Conservation (phyloP, 805 yeast genomes). For the Candida nemodendra region DNA sequence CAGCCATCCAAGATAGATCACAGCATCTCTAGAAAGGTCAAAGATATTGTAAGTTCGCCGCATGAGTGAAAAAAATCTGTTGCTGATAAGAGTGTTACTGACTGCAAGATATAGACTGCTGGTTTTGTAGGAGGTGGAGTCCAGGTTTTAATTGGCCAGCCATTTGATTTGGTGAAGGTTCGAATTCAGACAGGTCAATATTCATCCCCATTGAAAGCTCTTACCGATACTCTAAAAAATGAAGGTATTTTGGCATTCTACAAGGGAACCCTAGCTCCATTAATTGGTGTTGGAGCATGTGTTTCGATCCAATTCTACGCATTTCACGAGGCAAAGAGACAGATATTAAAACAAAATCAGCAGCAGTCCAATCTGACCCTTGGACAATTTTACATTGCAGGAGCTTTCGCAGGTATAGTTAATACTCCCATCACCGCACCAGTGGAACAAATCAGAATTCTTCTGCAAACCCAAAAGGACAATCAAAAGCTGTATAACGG, state of each 20-base stretch:
- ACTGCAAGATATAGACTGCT: slow-evolving; percentile 32
- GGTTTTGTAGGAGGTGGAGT: slow-evolving; percentile 57
- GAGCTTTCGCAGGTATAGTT: slow-evolving; percentile 66
- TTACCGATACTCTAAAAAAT: slow-evolving; percentile 51
- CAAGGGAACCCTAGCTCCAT: slow-evolving; percentile 68
- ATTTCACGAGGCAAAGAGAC: slow-evolving; percentile 67
- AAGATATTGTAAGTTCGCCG: slow-evolving; percentile 42
- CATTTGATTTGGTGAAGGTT: slow-evolving; percentile 69
- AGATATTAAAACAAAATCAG: slow-evolving; percentile 36
- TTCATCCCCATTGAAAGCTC: slow-evolving; percentile 47
- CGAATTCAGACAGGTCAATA: slow-evolving; percentile 69
- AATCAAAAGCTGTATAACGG: slow-evolving; percentile 35
- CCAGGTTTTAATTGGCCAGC: slow-evolving; percentile 59
- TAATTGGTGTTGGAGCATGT: slow-evolving; percentile 67
- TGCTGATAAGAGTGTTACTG: slow-evolving; percentile 2
- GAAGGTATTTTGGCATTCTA: slow-evolving; percentile 66
- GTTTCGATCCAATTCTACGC: slow-evolving; percentile 71
- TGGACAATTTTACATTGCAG: slow-evolving; percentile 58
- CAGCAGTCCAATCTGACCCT: slow-evolving; percentile 38
- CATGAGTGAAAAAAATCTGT: not conserved
- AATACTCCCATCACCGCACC: slow-evolving; percentile 63
- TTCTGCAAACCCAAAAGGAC: slow-evolving; percentile 55
- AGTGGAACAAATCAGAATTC: slow-evolving; percentile 63
- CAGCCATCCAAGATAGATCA: slow-evolving; percentile 26
- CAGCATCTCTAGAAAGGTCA: slow-evolving; percentile 44